Evolutionary conservation across 2,329 filamentous ascomycete genomes (phyloP), one percentile per base, ranked within the genome.

Genomic region (Pseudocercospora macadamiae): DNA sequence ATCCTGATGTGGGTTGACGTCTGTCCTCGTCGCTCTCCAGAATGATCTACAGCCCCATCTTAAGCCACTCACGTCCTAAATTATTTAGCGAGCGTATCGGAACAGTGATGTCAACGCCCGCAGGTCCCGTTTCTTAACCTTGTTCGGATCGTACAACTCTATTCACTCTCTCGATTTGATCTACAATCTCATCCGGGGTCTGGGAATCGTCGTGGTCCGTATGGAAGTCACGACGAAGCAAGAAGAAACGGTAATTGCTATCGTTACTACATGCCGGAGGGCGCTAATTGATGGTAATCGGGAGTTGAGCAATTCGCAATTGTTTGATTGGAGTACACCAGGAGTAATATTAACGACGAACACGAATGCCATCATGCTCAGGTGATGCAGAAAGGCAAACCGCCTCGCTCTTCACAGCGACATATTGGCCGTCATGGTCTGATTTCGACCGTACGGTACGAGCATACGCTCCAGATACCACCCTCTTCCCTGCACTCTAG

Each of bases 141-240:
- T 26, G 23, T 21, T 7, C 21, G 3, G 23, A 47, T n/a, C 23
- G 3, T 21, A 26, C 21, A 47, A 47, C 42, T 45, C 42, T 45
- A 45, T 16, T 2, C 2, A 47, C 23, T 47, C 19, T 26, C n/a
- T 18, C 19, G 21, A 23, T 25, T 26, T 14, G 42, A 47, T 47
- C 42, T 47, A 47, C 42, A 47, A 23, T 19, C 42, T 47, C 23
- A 18, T 5, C 42, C 42, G n/a, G 42, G 42, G 42, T 47, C 42
- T 47, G 42, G 10, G 7, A 47, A 47, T 47, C 42, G 42, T 26
- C 7, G 42, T 7, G 23, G 21, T 45, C 39, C 18, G 39, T 45
- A 25, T 21, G 39, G 39, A 12, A 19, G 42, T 19, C 36, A 18
- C 16, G 9, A 37, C 21, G 21, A 21, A 45, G 19, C 8, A 45